Evolutionary conservation across 1,284 basidiomycete genomes (phyloP).

Genomic region (Trichosporon sp.): DNA sequence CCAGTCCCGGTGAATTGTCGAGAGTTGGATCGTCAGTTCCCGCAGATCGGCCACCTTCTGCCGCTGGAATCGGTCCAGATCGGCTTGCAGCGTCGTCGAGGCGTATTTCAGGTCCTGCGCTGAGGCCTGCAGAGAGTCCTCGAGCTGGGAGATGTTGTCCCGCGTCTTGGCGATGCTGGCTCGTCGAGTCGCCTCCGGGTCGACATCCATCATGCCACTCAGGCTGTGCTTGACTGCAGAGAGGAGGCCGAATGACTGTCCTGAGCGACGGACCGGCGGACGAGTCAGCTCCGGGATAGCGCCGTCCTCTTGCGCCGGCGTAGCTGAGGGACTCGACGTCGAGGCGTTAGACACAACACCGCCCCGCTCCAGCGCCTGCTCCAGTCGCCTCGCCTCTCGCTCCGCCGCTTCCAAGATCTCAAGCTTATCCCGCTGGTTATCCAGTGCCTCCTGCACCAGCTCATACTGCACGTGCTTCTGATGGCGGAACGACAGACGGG

Average conservation of each 20-base stretch:
- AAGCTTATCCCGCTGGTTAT: slow-evolving; percentile 76
- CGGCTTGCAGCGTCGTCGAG: slow-evolving; percentile 91
- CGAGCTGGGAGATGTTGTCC: slow-evolving; percentile 88
- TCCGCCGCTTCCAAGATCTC: slow-evolving; percentile 91
- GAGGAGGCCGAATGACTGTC: slow-evolving; percentile 70
- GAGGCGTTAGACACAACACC: slow-evolving; percentile 18
- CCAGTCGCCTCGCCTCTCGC: slow-evolving; percentile 78
- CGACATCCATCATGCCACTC: slow-evolving; percentile 97
- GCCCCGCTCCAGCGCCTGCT: slow-evolving; percentile 65
- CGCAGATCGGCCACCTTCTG: slow-evolving; percentile 95
- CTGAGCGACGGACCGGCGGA: slow-evolving; percentile 15
- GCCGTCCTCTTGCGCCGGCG: neutral
- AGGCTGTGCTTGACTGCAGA: slow-evolving; percentile 90
- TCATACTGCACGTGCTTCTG: slow-evolving; percentile 98
- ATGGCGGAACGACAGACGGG: slow-evolving; percentile 87
- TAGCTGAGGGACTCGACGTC: neutral
- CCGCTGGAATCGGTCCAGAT: slow-evolving; percentile 94
- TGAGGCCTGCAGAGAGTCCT: slow-evolving; percentile 81
- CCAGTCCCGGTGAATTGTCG: slow-evolving; percentile 87
- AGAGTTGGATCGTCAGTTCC: slow-evolving; percentile 86
- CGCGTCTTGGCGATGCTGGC: slow-evolving; percentile 89
- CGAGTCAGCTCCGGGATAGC: neutral
- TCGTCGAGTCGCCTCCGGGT: slow-evolving; percentile 89
- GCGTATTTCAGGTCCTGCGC: slow-evolving; percentile 93
- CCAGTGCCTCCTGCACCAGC: slow-evolving; percentile 86